Evolutionary conservation across 768 basidiomycete genomes (phyloP).

Genomic region (Hericium rajendrae): DNA sequence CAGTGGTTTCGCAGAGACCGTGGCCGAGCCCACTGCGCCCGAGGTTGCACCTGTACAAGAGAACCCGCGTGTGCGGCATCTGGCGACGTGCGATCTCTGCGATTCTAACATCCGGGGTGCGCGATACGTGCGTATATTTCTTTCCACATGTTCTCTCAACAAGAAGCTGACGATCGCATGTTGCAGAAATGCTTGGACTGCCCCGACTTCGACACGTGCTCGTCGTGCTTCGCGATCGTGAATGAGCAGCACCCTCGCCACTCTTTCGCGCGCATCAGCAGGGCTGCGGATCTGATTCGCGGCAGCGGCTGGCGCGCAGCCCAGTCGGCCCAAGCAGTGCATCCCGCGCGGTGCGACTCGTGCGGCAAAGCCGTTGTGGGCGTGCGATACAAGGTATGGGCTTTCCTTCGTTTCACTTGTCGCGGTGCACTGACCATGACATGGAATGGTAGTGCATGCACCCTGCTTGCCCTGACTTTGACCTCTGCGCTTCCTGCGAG

Average conservation of each 20-base stretch:
- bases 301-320: slow-evolving; percentile 28
- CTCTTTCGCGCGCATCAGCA: slow-evolving; percentile 55
- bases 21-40: no score
- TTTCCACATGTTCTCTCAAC: not conserved
- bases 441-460: slow-evolving; percentile 54
- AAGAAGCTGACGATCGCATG: not conserved
- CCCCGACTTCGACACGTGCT: slow-evolving; percentile 76
- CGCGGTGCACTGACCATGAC: not conserved
- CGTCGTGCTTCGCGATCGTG: slow-evolving; percentile 62
- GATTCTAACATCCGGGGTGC: slow-evolving; percentile 58
- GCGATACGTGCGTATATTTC: slow-evolving; percentile 50
- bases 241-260: slow-evolving; percentile 69
- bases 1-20: no score
- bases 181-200: slow-evolving; percentile 70
- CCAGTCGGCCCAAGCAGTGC: slow-evolving; percentile 14
- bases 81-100: slow-evolving; percentile 70
- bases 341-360: slow-evolving; percentile 55
- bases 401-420: not conserved
- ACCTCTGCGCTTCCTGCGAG: slow-evolving; percentile 74
- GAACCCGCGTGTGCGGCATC: slow-evolving; percentile 27
- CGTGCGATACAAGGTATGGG: slow-evolving; percentile 47
- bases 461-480: slow-evolving; percentile 66
- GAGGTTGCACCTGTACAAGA: no score
- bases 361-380: slow-evolving; percentile 50
- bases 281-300: slow-evolving; percentile 40